These are phyloP conservation scores for Pseudopyricularia javanii DNA, from an alignment of 2,329 filamentous ascomycete genomes.

Conservation along the genomic window DNA sequence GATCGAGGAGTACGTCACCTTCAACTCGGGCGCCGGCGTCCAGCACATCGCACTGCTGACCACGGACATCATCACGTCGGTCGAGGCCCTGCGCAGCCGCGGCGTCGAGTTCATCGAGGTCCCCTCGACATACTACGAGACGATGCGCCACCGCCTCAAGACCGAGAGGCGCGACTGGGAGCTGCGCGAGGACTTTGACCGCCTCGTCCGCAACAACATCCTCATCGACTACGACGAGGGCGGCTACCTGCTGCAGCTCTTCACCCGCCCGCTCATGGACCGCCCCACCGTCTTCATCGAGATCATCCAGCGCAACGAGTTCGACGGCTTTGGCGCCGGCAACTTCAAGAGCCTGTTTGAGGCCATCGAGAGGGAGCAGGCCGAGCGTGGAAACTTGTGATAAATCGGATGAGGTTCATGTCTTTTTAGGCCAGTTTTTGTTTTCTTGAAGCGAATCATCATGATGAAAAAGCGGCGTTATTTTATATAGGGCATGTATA, in stretches of 20 bases:
- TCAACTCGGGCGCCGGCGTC: slow-evolving; percentile 80
- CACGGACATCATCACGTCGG: slow-evolving; percentile 62
- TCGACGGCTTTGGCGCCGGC: slow-evolving; percentile 84
- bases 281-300: slow-evolving; percentile 91
- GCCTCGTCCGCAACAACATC: slow-evolving; percentile 67
- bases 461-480: too few species aligned
- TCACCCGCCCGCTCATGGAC: slow-evolving; percentile 84
- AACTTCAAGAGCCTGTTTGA: slow-evolving; percentile 96
- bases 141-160: slow-evolving; percentile 63
- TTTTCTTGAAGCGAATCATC: too few species aligned
- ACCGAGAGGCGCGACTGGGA: slow-evolving; percentile 45
- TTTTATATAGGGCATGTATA: too few species aligned
- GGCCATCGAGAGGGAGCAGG: slow-evolving; percentile 90
- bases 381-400: slow-evolving; percentile 67
- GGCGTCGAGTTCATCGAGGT: slow-evolving; percentile 91
- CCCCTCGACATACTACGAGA: slow-evolving; percentile 73
- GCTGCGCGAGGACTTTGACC: slow-evolving; percentile 62
- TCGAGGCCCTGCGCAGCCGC: slow-evolving; percentile 67
- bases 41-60: slow-evolving; percentile 90
- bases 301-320: slow-evolving; percentile 87
- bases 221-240: slow-evolving; percentile 91
- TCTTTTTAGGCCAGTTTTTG: neutral
- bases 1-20: slow-evolving; percentile 87
- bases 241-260: slow-evolving; percentile 68
- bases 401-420: neutral